Base-by-base conservation (phyloP, 1,139 yeast species). In the Petasospora fabianii region DNA sequence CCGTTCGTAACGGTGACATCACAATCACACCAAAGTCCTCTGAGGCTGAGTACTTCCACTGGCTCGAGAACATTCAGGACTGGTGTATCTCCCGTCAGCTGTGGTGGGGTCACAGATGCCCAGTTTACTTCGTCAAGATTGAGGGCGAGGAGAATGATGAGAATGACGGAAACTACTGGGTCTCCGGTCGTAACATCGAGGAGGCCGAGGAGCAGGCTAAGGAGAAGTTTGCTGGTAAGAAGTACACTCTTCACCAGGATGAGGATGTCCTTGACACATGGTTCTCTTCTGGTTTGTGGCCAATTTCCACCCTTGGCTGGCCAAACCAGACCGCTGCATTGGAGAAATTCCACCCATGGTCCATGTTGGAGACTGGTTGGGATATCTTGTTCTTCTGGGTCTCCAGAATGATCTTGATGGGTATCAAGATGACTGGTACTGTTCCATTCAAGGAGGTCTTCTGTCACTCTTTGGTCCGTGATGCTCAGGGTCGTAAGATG, bases 101-200 rank as follows among this genome's bases (percentile, higher is more conserved):
- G 59, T 92, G 98, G 98, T 92, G 98, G 98, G 98, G 98, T 51
- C 98, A 92, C 70, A 81, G 97, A 70, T 87, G 96, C 66, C 98
- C 98, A 18, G 96, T 86, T 35, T 92, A 94, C 68, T 87, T 87
- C 54, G 87, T 90, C 47, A 69, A 73, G 39, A 68, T 87, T 44
- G 96, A 87, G 59, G 94, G 92, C 42, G 74, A 76, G 55, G 37
- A 52, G 19, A 59, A 64, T 38, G 65, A 68, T 47, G 70, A 66
- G 47, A 73, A 75, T 48, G 84, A 83, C 59, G 86, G 83, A 53
- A 67, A 74, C 34, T 83, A 73, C 69, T 92, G 98, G 98, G 78
- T 92, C 57, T 86, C 97, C 42, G 98, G 96, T 49, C 80, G 95
- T 66, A 68, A 66, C 48, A 61, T 74, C 41, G 90, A 76, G 53